A percentile compares a stretch with the other conserved stretches of the same genome.
These are phyloP conservation scores for Lineolata rhizophorae DNA, from an alignment of 495 filamentous ascomycete species.

Conservation along the genomic window DNA sequence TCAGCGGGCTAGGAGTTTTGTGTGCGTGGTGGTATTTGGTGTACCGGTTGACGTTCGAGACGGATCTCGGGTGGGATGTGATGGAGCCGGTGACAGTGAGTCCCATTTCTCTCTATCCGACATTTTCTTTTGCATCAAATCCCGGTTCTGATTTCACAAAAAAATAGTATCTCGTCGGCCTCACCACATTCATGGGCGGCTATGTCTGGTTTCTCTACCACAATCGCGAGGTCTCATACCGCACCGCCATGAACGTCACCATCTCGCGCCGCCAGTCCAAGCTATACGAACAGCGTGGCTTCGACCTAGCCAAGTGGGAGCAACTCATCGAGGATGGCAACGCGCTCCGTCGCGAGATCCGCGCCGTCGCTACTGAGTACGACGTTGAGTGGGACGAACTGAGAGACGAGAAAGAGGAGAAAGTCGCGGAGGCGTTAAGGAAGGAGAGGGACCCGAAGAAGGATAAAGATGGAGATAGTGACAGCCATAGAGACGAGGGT, in stretches of 20 bases:
- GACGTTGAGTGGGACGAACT: constrained; percentile 88
- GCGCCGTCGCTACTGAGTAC: constrained; percentile 63
- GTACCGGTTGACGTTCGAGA: constrained; percentile 58
- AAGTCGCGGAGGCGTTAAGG: constrained; percentile 46
- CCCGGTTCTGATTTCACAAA: neutral
- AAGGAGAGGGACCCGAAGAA: constrained; percentile 28
- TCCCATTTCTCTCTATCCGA: constrained; percentile 1
- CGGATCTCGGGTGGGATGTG: constrained; percentile 65
- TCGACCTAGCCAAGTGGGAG: constrained; percentile 63
- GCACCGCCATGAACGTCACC: constrained; percentile 65
- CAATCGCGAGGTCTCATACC: constrained; percentile 73
- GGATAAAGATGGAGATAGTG: constrained; percentile 11
- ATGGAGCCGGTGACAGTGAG: constrained; percentile 66
- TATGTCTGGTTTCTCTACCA: constrained; percentile 91
- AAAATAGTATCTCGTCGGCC: constrained; percentile 46
- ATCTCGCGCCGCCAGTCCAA: constrained; percentile 55
- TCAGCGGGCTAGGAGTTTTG: constrained; percentile 52
- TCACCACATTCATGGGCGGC: constrained; percentile 65
- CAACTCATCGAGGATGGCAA: constrained; percentile 63
- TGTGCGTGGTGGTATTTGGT: constrained; percentile 62
- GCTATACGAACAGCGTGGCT: constrained; percentile 51
- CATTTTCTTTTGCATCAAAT: neutral
- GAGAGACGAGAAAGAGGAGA: constrained; percentile 50
- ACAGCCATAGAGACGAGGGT: constrained; percentile 22
- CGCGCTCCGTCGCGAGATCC: constrained; percentile 56